Base-by-base conservation (phyloP, 2,329 filamentous ascomycete genomes). In the Dactylellina drechsleri region DNA sequence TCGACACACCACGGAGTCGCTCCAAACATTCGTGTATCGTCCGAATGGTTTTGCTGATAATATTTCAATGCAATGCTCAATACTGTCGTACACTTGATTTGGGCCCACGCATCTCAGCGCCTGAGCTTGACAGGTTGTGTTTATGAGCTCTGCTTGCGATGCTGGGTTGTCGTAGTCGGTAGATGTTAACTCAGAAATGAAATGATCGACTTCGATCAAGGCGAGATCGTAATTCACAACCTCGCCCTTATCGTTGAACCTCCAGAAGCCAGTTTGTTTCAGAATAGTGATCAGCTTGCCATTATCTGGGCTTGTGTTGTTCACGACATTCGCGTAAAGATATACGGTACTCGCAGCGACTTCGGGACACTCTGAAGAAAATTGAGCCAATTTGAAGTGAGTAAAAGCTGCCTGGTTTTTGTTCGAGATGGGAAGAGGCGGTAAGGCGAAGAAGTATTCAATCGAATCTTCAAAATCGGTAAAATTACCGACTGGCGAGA, bases 191-290 rank as follows among this genome's bases (percentile, higher is more conserved):
- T 78, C 65, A n/a, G 80, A 75, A 23, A 81, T 79, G 82, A 82
- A 84, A 53, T 79, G 75, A 66, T 82, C 80, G 20, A 85, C 80
- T 31, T 82, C 83, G 3, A 82, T 82, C n/a, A 84, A 82, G 80
- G 81, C 83, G 20, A 83, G 83, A 76, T 84, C 83, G 76, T 84
- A 84, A 31, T 82, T 80, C 12, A 81, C 70, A 10, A 84, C 83
- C 15, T 81, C 82, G 47, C 84, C 84, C 2, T 80, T 74, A 1
- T 82, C 79, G 68, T 85, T 83, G 71, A 86, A 83, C 36, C 81
- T 82, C 83, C 84, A 86, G 75, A 85, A 86, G 0, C 83, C 82
- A 10, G 84, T 77, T 77, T 82, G 82, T 77, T 83, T 83, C 49
- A 83, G 77, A 10, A 80, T 81, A 8, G 80, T 78, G 5, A 82